Base-by-base conservation (phyloP, 371 early-diverging fungal species). In the Capillidium heterosporum region DNA sequence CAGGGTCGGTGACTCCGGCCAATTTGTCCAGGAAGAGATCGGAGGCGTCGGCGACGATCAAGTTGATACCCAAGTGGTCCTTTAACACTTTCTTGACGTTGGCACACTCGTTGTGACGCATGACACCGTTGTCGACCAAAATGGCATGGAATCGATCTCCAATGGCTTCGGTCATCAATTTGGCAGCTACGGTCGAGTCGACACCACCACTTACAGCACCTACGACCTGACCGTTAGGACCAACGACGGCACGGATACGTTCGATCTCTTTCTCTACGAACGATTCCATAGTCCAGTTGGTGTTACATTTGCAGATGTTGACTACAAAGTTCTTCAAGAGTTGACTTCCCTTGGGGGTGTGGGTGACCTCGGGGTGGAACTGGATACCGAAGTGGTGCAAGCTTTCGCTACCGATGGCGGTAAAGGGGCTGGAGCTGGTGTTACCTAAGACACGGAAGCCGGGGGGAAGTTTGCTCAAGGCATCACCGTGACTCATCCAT, bases 401-500 rank as follows among this genome's bases (percentile, higher is more conserved):
- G 57, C 77, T 75, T 48, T 71, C 71, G 61, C 87, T 83, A 55
- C 78, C 84, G 53, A 94, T 81, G 35, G 92, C 97, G 40, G 92
- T 87, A 58, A 78, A 91, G 48, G 85, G 91, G 47, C 93, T 83
- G 39, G 89, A 91, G 58, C 69, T 64, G 58, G 97, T 94, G 57
- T 75, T 71, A 54, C 91, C 94, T 63, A 91, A 82, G 40, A 85
- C 77, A 32, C 67, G 71, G 79, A 94, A 94, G 53, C 82, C 87
- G 15, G 69, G 65, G n/a, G 94, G 92, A 32, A 82, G 69, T 59
- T 71, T 69, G 59, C 82, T 73, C 39, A 96, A 75, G 68, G 92
- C 91, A 75, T 96, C 95, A 61, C 95, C 94, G 68, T 96, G 97
- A 67, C 84, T 84, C 97, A 96, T 96, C 97, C 97, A 96, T 59